A percentile compares a stretch with the other conserved stretches of the same genome.
These are phyloP conservation scores for Boechera divaricarpa DNA, from an alignment of 345 rosid species.

Conservation along the genomic window DNA sequence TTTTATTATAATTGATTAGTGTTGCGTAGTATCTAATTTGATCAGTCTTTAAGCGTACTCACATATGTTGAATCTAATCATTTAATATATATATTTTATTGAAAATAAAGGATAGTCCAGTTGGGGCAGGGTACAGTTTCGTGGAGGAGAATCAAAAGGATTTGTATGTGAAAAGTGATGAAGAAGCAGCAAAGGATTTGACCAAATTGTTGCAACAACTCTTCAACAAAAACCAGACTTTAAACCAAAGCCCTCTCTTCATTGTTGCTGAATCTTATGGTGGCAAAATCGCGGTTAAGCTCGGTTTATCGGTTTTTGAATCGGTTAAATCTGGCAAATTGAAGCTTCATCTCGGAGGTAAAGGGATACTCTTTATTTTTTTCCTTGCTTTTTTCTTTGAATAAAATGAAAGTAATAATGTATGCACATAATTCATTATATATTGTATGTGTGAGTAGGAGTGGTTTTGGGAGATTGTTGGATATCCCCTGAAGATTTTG, in stretches of 20 bases:
- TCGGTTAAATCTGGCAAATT: conserved; percentile 68
- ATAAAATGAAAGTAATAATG: conserved; percentile 15
- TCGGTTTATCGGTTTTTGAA: conserved; percentile 62
- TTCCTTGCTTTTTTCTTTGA: background rate
- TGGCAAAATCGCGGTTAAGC: conserved; percentile 83
- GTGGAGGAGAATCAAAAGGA: conserved; percentile 54
- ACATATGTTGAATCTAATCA: background rate
- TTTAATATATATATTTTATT: background rate
- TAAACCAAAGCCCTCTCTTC: conserved; percentile 72
- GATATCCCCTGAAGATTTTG: conserved; percentile 97
- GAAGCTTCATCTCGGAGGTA: conserved; percentile 82
- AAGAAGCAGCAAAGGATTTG: conserved; percentile 84
- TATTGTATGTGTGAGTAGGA: conserved; percentile 49
- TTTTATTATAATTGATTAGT: background rate
- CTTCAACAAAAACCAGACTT: conserved; percentile 51
- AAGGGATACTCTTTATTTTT: background rate
- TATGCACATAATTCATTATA: background rate
- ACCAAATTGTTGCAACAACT: conserved; percentile 60
- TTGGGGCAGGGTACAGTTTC: conserved; percentile 80
- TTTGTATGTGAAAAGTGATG: conserved; percentile 71
- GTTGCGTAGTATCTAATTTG: conserved; percentile 28
- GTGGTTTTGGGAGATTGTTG: conserved; percentile 83
- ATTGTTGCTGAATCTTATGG: conserved; percentile 95
- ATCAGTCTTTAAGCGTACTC: conserved; percentile 35
- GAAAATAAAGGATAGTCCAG: conserved; percentile 69